Evolutionary conservation across 768 basidiomycete species (phyloP).

Genomic region (Amanita molliuscula): DNA sequence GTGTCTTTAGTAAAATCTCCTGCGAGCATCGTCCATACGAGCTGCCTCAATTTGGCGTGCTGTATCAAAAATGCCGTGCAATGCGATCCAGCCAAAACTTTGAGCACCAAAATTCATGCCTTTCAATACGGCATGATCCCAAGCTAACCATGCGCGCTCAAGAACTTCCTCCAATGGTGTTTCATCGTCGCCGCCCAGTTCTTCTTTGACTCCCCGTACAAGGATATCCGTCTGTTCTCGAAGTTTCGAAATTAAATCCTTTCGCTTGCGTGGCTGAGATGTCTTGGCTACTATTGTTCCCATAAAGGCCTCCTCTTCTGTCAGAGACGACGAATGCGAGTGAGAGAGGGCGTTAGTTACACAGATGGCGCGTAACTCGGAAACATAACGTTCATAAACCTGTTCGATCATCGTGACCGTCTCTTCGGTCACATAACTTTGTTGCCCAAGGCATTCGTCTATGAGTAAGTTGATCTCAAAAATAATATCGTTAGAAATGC

Average conservation of each 20-base stretch:
- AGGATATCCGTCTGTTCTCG: conserved; percentile 45
- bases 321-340: conserved; percentile 29
- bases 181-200: conserved; percentile 40
- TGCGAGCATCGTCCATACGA: conserved; percentile 9
- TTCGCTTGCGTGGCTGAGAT: conserved; percentile 43
- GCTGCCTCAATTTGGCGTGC: conserved; percentile 35
- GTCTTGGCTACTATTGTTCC: conserved; percentile 60
- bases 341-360: conserved; percentile 34
- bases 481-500: neutral
- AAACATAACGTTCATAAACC: conserved; percentile 31
- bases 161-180: conserved; percentile 28
- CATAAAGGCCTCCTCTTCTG: conserved; percentile 54
- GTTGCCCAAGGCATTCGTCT: conserved; percentile 20
- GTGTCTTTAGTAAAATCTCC: conserved; percentile 11
- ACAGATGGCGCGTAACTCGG: conserved; percentile 39
- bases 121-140: conserved; percentile 27
- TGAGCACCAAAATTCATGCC: conserved; percentile 39
- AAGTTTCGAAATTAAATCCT: conserved; percentile 42
- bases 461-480: conserved; percentile 18
- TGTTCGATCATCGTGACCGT: conserved; percentile 18
- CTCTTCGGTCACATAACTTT: conserved; percentile 10
- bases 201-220: conserved; percentile 37
- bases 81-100: conserved; percentile 52
- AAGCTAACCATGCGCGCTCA: conserved; percentile 44
- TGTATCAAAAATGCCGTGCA: conserved; percentile 48